These are phyloP conservation scores for Trichoderma arundinaceum DNA, from an alignment of 2,329 filamentous ascomycete species.

Conservation along the genomic window DNA sequence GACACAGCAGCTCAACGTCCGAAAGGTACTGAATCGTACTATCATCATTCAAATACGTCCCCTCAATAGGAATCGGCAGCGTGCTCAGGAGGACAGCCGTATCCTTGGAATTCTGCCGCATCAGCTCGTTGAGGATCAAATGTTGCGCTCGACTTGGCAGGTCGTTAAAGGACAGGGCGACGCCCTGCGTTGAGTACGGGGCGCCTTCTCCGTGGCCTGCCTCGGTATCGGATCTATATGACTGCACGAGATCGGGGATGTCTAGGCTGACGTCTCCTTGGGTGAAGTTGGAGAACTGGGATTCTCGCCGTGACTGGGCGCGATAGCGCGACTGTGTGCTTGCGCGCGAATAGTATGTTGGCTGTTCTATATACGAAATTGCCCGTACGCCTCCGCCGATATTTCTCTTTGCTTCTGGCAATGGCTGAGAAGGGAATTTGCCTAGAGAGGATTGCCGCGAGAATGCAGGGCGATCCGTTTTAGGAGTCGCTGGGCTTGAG, in stretches of 20 bases:
- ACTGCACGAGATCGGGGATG: constrained; percentile 53
- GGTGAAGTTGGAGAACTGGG: constrained; percentile 42
- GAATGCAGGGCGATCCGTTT: constrained; percentile 46
- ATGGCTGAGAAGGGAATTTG: constrained; percentile 67
- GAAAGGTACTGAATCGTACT: constrained; percentile 76
- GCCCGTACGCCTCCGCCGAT: constrained; percentile 61
- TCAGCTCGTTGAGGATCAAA: constrained; percentile 84
- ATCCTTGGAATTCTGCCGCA: constrained; percentile 68
- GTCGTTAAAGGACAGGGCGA: constrained; percentile 84
- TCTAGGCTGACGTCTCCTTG: constrained; percentile 48
- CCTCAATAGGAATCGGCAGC: constrained; percentile 78
- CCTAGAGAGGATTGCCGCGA: constrained; percentile 56
- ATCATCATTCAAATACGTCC: constrained; percentile 72
- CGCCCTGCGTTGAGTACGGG: constrained; percentile 62
- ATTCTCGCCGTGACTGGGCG: constrained; percentile 49
- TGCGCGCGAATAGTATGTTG: constrained; percentile 36
- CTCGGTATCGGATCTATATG: constrained; percentile 42
- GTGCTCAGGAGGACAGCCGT: constrained; percentile 85
- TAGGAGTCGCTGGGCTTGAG: constrained; percentile 37
- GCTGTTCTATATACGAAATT: constrained; percentile 65
- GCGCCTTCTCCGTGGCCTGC: constrained; percentile 42
- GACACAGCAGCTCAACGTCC: constrained; percentile 78
- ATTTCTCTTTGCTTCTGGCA: constrained; percentile 65
- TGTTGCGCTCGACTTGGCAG: constrained; percentile 84
- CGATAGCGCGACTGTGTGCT: constrained; percentile 43